These are phyloP conservation scores for Neofusicoccum kwambonambiense DNA, from an alignment of 2,329 filamentous ascomycete species.

Conservation along the genomic window DNA sequence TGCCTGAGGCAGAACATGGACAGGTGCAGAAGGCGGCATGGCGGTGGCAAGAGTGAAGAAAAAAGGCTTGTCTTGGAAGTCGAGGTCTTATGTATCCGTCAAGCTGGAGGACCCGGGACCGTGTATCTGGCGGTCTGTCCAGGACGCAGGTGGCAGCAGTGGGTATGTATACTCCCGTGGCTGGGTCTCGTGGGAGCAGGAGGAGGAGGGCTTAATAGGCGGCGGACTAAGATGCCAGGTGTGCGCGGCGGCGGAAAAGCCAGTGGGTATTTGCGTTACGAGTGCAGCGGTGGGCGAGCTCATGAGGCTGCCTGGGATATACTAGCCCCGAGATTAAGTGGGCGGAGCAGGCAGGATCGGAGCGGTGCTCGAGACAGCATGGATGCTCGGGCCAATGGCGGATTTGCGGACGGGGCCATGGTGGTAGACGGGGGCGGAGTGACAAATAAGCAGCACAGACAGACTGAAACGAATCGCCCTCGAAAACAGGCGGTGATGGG, in stretches of 20 bases:
- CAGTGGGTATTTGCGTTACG: not conserved
- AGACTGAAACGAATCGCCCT: not conserved
- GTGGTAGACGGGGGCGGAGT: not conserved
- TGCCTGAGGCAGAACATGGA: slow-evolving; percentile 43
- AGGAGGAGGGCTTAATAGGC: not conserved
- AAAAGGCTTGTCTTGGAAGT: not conserved
- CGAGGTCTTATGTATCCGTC: not conserved
- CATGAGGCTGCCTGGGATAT: not conserved
- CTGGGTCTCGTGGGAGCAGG: too few relatives aligned
- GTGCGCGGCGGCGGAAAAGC: not conserved
- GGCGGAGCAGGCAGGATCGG: not conserved
- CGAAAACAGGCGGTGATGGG: not conserved
- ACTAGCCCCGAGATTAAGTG: slow-evolving; percentile 10
- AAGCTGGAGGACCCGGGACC: not conserved
- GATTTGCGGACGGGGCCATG: not conserved
- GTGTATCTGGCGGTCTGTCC: too few relatives aligned
- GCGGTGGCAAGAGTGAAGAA: slow-evolving; percentile 57
- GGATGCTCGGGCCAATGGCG: not conserved
- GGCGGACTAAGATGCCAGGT: not conserved
- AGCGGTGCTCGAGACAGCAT: not conserved
- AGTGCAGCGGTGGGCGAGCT: not conserved
- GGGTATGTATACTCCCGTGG: not conserved
- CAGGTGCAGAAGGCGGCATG: slow-evolving; percentile 71
- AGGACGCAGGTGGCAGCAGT: not conserved
- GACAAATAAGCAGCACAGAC: slow-evolving; percentile 13